Percentiles rank a stretch among this genome's conserved stretches.
These are phyloP conservation scores for Pseudogymnoascus sp. DNA, from an alignment of 2,329 filamentous ascomycete species.

Conservation along the genomic window DNA sequence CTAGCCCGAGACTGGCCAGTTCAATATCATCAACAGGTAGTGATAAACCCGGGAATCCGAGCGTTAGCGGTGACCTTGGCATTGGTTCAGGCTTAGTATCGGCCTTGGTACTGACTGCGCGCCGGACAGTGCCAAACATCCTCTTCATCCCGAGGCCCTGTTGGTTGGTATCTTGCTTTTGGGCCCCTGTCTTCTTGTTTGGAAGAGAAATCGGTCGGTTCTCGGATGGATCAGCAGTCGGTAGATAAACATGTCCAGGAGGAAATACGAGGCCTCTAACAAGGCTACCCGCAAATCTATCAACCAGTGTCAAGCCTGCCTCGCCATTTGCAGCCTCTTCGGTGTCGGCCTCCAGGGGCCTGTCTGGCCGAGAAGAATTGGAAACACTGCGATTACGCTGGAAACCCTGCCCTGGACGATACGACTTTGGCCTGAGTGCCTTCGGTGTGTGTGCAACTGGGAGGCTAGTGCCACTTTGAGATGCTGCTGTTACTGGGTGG, in stretches of 20 bases:
- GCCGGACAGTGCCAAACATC: constrained; percentile 75
- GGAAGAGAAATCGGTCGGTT: constrained; percentile 47
- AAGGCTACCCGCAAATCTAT: constrained; percentile 63
- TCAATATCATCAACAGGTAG: constrained; percentile 2
- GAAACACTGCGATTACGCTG: constrained; percentile 82
- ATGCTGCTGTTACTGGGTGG: constrained; percentile 47
- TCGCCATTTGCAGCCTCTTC: constrained; percentile 1
- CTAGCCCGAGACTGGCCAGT: neutral
- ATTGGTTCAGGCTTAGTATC: constrained; percentile 11
- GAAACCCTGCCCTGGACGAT: constrained; percentile 52
- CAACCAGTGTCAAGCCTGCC: neutral
- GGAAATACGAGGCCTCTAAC: constrained; percentile 80
- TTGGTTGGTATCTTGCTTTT: constrained; percentile 49
- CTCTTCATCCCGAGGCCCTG: constrained; percentile 72
- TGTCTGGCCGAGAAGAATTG: constrained; percentile 47
- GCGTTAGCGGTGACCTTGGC: constrained; percentile 26
- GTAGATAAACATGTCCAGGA: constrained; percentile 72
- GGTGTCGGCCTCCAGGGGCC: constrained; percentile 27
- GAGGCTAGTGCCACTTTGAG: constrained; percentile 37
- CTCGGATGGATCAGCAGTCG: constrained; percentile 48
- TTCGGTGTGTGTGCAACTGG: constrained; percentile 51
- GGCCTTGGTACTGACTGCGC: constrained; percentile 58
- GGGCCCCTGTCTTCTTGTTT: constrained; percentile 28
- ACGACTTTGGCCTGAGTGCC: constrained; percentile 46
- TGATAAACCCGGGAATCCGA: constrained; percentile 44